Evolutionary conservation across 164 flowering plant genomes (phyloP).

Genomic region (Piper betle): DNA sequence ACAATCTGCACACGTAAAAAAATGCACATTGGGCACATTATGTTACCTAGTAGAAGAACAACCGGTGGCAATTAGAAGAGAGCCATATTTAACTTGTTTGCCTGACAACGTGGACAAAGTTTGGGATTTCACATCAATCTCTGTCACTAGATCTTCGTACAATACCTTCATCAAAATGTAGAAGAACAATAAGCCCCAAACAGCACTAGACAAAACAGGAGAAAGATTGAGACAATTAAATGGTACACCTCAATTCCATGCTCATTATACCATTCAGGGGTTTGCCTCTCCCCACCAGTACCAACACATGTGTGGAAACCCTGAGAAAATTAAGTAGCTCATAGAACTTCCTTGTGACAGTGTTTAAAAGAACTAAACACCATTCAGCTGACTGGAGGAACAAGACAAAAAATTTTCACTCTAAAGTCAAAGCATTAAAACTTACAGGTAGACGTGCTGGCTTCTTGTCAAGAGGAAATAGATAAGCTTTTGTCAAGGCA

Average conservation of each 20-base stretch:
- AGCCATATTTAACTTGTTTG: slow-evolving; percentile 71
- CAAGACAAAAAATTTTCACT: no score
- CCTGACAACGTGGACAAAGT: slow-evolving; percentile 72
- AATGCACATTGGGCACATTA: neutral
- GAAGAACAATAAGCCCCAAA: neutral
- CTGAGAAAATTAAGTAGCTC: slow-evolving; percentile 17
- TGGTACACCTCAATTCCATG: slow-evolving; percentile 81
- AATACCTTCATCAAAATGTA: slow-evolving; percentile 39
- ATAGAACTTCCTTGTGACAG: no score
- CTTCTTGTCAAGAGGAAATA: slow-evolving; percentile 79
- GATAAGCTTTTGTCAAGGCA: slow-evolving; percentile 80
- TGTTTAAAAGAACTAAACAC: no score
- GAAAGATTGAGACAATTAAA: neutral
- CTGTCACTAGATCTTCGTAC: slow-evolving; percentile 70
- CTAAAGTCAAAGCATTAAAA: no score
- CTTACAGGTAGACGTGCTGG: slow-evolving; percentile 94
- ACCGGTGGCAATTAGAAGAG: slow-evolving; percentile 86
- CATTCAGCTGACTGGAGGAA: neutral
- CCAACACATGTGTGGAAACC: slow-evolving; percentile 99
- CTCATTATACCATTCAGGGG: slow-evolving; percentile 92
- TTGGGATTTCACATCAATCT: slow-evolving; percentile 51
- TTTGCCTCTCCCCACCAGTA: slow-evolving; percentile 88
- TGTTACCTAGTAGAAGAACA: slow-evolving; percentile 73
- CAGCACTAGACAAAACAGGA: neutral
- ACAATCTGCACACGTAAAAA: neutral